Evolutionary conservation across 352 stramenopile genomes (phyloP), one percentile per base, ranked within the genome.

Genomic region (Globisporangium echinulatum): DNA sequence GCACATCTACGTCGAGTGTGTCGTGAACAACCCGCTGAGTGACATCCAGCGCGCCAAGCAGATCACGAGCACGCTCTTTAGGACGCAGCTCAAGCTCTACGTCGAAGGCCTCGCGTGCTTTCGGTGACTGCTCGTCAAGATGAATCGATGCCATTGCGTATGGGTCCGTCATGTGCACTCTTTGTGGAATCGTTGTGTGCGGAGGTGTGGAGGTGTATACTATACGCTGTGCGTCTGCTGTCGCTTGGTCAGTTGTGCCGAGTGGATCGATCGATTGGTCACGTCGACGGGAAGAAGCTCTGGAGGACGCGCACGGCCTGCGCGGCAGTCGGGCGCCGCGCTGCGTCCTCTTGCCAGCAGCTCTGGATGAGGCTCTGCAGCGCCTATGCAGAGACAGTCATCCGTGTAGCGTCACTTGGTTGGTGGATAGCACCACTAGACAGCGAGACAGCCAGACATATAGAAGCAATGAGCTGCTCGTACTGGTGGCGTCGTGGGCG

Each of bases 11-110:
- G 81, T 97, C 42, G 85, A 97, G 63, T 85, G 84, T 55, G 90
- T 97, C 38, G 87, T 90, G 48, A 94, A 90, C 72, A 96, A 97
- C 67, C 90, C 90, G 44, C 65, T 96, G 52, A 88, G 82, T 55
- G 80, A 94, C 67, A 71, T 87, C 39, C 77, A 85, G 59, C 85
- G 58, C 52, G 72, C 72, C 47, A 94, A 91, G 53, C 65, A 71
- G 11, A 94, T 94, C 65, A 83, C 73, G 10, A 92, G 77, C 52
- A 80, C 92, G 56, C 72, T 92, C 54, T 94, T 94, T 53, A 79
- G 77, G 36, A 62, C 67, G 25, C 83, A 88, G 44, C 58, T 94
- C 47, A 80, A 77, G 51, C 80, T 87, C 53, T 94, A 92, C 64
- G 75, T 94, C 9, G 82, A 94, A 64, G 74, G 68, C 19, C 72